These are phyloP conservation scores for Populus hybrid DNA, from an alignment of 441 rosid genomes.

Conservation along the genomic window DNA sequence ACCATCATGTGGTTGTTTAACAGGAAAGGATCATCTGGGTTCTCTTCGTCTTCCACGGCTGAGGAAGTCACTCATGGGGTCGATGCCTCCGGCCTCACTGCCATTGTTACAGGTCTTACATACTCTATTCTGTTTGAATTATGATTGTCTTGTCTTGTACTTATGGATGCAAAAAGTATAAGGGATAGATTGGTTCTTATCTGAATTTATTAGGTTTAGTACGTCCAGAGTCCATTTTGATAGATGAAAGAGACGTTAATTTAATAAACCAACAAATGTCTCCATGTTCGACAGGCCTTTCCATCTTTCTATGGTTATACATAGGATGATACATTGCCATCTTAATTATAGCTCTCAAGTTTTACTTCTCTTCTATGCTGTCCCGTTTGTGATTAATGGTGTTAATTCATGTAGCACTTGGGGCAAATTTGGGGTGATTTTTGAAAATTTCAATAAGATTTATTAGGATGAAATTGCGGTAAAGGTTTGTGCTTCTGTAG, in stretches of 20 bases:
- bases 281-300: neutral
- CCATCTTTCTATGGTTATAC: neutral
- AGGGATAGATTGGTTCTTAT: neutral
- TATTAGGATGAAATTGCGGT: neutral
- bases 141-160: neutral
- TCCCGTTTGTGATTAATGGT: neutral
- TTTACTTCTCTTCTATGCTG: neutral
- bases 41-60: constrained; percentile 43
- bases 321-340: neutral
- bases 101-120: constrained; percentile 43
- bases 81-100: constrained; percentile 43
- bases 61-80: constrained; percentile 40
- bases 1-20: constrained; percentile 31
- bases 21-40: constrained; percentile 35
- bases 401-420: neutral
- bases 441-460: neutral
- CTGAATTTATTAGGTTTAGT: neutral
- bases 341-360: neutral
- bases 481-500: no score
- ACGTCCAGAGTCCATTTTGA: neutral
- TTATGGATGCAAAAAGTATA: neutral
- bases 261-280: neutral
- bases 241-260: neutral
- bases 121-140: neutral
- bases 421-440: neutral